These are phyloP conservation scores for Escovopsis sp. DNA, from an alignment of 2,329 filamentous ascomycete genomes.

Conservation along the genomic window DNA sequence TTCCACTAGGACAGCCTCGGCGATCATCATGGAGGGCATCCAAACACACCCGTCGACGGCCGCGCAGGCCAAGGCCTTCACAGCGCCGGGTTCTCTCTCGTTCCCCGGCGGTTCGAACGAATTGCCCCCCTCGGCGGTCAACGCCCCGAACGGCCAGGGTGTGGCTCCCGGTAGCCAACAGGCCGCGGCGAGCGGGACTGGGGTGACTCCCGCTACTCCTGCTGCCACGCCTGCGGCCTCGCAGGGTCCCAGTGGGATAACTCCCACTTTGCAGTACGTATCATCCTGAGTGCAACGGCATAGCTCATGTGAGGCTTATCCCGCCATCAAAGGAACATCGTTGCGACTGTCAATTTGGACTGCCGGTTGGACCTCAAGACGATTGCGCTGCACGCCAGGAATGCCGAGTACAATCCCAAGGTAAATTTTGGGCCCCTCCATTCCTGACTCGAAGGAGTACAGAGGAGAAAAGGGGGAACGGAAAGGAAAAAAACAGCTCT, in stretches of 20 bases:
- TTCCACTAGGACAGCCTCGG: no score
- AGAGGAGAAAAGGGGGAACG: no score
- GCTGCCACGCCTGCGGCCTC: conserved; percentile 78
- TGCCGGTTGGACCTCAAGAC: conserved; percentile 97
- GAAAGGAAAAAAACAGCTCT: neutral
- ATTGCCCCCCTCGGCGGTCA: conserved; percentile 63
- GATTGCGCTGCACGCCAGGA: conserved; percentile 92
- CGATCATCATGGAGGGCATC: conserved; percentile 64
- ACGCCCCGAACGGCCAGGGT: conserved; percentile 37
- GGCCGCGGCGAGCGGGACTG: conserved; percentile 49
- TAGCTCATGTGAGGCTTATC: conserved; percentile 36
- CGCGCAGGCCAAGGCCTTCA: conserved; percentile 89
- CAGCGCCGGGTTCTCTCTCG: conserved; percentile 78
- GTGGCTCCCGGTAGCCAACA: conserved; percentile 32
- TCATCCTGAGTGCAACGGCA: conserved; percentile 21
- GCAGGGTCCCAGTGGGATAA: conserved; percentile 73
- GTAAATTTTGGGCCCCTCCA: conserved; percentile 31
- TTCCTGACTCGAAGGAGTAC: no score
- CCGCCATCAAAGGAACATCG: conserved; percentile 69
- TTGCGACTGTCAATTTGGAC: conserved; percentile 95
- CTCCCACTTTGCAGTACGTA: conserved; percentile 95
- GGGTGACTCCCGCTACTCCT: conserved; percentile 78
- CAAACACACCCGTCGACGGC: conserved; percentile 86
- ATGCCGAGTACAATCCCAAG: conserved; percentile 98
- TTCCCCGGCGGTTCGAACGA: conserved; percentile 77